phyloP scores from a whole-genome alignment of 2,329 filamentous ascomycete genomes.

The Parascedosporium putredinis region DNA sequence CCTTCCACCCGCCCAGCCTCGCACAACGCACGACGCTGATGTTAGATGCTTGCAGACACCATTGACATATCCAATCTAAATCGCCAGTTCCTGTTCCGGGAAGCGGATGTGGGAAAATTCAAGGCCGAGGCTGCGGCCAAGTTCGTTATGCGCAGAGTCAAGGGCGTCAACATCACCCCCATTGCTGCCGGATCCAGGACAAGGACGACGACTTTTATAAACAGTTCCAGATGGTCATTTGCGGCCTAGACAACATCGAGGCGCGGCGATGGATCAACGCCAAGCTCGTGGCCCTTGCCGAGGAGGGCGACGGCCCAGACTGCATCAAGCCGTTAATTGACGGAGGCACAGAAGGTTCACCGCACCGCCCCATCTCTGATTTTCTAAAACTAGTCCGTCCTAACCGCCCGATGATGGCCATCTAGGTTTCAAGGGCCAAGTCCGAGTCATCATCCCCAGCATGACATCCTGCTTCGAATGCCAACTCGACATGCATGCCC shows the following conservation, averaged over 20 bases:
- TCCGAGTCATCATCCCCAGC: constrained; percentile 81
- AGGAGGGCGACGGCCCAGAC: constrained; percentile 64
- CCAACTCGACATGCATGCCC: constrained; percentile 96
- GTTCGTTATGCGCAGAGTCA: constrained; percentile 83
- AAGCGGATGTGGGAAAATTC: constrained; percentile 80
- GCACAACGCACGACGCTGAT: no score
- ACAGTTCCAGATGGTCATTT: constrained; percentile 90
- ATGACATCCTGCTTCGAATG: constrained; percentile 96
- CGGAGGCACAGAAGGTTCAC: constrained; percentile 77
- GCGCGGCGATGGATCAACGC: constrained; percentile 98
- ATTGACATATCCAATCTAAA: constrained; percentile 98
- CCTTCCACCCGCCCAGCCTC: neutral
- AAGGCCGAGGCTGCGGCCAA: constrained; percentile 89
- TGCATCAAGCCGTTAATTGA: constrained; percentile 89
- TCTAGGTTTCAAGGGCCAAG: constrained; percentile 96
- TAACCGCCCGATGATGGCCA: neutral
- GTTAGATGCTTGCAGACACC: constrained; percentile 51
- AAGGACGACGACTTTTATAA: constrained; percentile 95
- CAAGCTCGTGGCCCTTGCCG: constrained; percentile 82
- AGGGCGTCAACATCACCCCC: constrained; percentile 85
- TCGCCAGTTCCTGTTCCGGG: constrained; percentile 90
- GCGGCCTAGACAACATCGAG: constrained; percentile 93
- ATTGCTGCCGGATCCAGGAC: constrained; percentile 93
- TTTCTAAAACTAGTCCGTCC: no score
- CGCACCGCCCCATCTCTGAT: neutral